Percentiles rank a stretch among this genome's conserved stretches.
Conservation (phyloP, 768 basidiomycete genomes). For the Collybia mongolica region DNA sequence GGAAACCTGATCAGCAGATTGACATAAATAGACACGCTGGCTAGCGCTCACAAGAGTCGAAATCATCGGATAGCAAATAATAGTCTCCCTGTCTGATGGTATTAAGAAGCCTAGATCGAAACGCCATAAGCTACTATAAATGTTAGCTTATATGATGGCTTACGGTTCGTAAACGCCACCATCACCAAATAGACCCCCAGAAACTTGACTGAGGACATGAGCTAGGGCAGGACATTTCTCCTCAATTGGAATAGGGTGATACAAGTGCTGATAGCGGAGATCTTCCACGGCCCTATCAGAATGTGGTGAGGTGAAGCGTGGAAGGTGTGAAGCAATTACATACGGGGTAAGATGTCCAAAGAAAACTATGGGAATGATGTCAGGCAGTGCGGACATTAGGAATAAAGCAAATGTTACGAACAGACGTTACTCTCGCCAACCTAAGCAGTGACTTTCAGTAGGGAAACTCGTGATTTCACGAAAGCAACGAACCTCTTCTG, state of each 20-base stretch:
- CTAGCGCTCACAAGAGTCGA: conserved; percentile 74
- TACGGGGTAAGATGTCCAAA: conserved; percentile 83
- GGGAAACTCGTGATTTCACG: too few relatives aligned
- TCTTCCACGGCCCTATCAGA: conserved; percentile 68
- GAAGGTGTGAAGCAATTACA: conserved; percentile 13
- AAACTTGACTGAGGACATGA: conserved; percentile 72
- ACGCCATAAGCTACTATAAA: conserved; percentile 19
- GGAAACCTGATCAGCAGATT: conserved; percentile 2
- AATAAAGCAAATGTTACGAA: conserved; percentile 37
- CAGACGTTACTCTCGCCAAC: conserved; percentile 92
- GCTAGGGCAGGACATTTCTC: conserved; percentile 83
- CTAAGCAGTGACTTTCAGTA: conserved; percentile 1
- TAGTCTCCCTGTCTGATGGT: conserved; percentile 76
- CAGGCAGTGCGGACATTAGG: not conserved
- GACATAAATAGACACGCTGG: not conserved
- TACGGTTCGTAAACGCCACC: conserved; percentile 82
- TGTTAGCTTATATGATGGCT: conserved; percentile 25
- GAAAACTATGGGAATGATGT: conserved; percentile 55
- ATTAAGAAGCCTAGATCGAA: conserved; percentile 54
- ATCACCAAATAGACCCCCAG: conserved; percentile 81
- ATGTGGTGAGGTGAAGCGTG: not conserved
- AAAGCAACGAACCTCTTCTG: conserved; percentile 60
- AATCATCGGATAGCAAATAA: conserved; percentile 89
- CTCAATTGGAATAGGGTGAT: conserved; percentile 78
- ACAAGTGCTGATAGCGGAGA: conserved; percentile 81